These are phyloP conservation scores for Draba incana DNA, from an alignment of 345 rosid genomes.

Conservation along the genomic window DNA sequence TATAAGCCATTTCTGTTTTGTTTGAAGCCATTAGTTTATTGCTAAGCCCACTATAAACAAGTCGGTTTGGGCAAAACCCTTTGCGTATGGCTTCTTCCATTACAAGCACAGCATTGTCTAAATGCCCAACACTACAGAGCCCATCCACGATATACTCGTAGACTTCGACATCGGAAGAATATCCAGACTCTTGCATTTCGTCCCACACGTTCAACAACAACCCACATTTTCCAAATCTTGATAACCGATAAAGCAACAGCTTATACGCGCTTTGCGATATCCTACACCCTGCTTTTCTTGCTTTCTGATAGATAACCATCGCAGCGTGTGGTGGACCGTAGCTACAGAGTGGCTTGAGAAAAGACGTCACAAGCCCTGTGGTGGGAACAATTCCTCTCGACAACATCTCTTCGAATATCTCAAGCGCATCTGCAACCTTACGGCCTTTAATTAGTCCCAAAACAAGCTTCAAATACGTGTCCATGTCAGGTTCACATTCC, in stretches of 20 bases:
- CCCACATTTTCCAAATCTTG: slow-evolving; percentile 93
- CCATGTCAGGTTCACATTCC: slow-evolving; percentile 58
- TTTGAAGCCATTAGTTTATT: slow-evolving; percentile 71
- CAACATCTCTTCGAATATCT: slow-evolving; percentile 83
- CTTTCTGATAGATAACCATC: slow-evolving; percentile 68
- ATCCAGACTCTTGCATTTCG: slow-evolving; percentile 84
- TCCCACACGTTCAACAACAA: slow-evolving; percentile 81
- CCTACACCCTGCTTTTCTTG: slow-evolving; percentile 69
- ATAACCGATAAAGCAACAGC: slow-evolving; percentile 74
- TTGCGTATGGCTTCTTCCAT: slow-evolving; percentile 79
- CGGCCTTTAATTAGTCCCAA: slow-evolving; percentile 64
- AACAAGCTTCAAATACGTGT: slow-evolving; percentile 66
- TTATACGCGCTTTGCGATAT: slow-evolving; percentile 74
- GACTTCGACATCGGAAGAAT: slow-evolving; percentile 65
- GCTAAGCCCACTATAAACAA: slow-evolving; percentile 71
- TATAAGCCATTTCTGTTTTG: slow-evolving; percentile 77
- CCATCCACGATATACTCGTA: slow-evolving; percentile 80
- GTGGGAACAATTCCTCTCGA: slow-evolving; percentile 58
- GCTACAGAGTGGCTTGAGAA: slow-evolving; percentile 68
- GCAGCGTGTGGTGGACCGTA: slow-evolving; percentile 96
- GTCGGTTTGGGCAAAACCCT: slow-evolving; percentile 87
- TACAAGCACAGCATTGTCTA: slow-evolving; percentile 83
- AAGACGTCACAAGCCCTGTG: slow-evolving; percentile 65
- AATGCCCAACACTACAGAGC: slow-evolving; percentile 87
- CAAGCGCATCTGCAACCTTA: slow-evolving; percentile 87